phyloP scores from a whole-genome alignment of 164 flowering plant genomes.

The Macadamia integrifolia region DNA sequence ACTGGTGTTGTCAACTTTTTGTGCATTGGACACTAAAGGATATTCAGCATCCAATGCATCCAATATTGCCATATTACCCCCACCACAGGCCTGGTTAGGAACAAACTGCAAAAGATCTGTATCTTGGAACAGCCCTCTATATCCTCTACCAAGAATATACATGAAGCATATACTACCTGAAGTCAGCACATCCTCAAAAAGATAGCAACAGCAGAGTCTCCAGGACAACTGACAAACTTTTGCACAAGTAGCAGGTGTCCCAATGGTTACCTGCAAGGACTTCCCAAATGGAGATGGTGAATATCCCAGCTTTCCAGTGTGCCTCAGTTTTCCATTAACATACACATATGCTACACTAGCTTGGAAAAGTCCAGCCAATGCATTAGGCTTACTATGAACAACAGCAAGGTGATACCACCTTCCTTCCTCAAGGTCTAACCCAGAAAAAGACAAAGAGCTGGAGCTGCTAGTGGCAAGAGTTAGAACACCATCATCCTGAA shows the following conservation, averaged over 20 bases:
- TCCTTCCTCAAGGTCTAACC: conserved; percentile 81
- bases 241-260: conserved; percentile 66
- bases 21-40: conserved; percentile 48
- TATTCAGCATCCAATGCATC: conserved; percentile 83
- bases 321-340: conserved; percentile 89
- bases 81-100: conserved; percentile 97
- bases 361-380: conserved; percentile 97
- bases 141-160: conserved; percentile 98
- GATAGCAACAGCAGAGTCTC: conserved; percentile 91
- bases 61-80: conserved; percentile 96
- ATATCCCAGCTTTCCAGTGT: conserved; percentile 94
- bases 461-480: conserved; percentile 95
- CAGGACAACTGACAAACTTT: conserved; percentile 63
- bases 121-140: conserved; percentile 97
- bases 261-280: conserved; percentile 84
- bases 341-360: conserved; percentile 93
- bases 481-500: conserved; percentile 88
- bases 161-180: conserved; percentile 92
- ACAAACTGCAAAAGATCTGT: conserved; percentile 85
- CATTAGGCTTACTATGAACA: conserved; percentile 98
- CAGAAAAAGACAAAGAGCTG: conserved; percentile 70
- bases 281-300: conserved; percentile 95
- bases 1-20: conserved; percentile 53
- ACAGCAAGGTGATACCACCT: conserved; percentile 99
- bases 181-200: conserved; percentile 91